These are phyloP conservation scores for Apiotrichum sp. DNA, from an alignment of 1,284 basidiomycete species.

Conservation along the genomic window DNA sequence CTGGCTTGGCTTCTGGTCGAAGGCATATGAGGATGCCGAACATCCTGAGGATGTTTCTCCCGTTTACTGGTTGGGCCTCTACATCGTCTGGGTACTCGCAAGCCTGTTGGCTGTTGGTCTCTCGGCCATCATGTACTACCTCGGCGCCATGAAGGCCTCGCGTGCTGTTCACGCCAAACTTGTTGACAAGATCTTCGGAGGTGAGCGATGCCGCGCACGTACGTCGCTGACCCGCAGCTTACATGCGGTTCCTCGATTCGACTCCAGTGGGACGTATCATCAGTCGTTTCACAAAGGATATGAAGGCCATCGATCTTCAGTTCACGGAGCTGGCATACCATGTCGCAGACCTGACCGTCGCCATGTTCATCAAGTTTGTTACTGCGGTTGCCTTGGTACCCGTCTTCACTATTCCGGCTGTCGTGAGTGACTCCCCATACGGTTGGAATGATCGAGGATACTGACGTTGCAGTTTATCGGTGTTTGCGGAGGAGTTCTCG, in stretches of 20 bases:
- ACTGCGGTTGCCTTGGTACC: constrained; percentile 53
- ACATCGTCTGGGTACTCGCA: constrained; percentile 45
- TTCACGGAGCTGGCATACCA: constrained; percentile 37
- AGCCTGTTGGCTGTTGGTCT: constrained; percentile 35
- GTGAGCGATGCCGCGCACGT: background rate
- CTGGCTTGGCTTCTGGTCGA: constrained; percentile 59
- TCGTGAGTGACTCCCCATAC: constrained; percentile 20
- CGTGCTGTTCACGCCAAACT: constrained; percentile 56
- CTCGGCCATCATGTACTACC: constrained; percentile 42
- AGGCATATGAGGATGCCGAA: constrained; percentile 51
- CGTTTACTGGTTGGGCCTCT: constrained; percentile 51
- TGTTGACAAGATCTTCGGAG: constrained; percentile 54
- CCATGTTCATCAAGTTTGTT: constrained; percentile 49
- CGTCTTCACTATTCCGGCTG: constrained; percentile 41
- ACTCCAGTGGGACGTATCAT: constrained; percentile 59
- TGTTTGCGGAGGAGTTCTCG: constrained; percentile 51
- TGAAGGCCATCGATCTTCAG: constrained; percentile 47
- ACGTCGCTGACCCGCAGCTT: constrained; percentile 38
- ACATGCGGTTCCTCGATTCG: constrained; percentile 56
- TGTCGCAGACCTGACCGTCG: constrained; percentile 42
- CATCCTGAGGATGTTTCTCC: constrained; percentile 36
- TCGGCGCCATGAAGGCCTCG: constrained; percentile 54
- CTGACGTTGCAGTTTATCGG: constrained; percentile 38
- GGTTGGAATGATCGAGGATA: background rate
- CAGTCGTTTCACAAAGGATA: constrained; percentile 58